Percentiles rank a stretch among this genome's conserved stretches.
Evolutionary conservation across 2,329 filamentous ascomycete species (phyloP).

Genomic region (Botrytis fragariae): DNA sequence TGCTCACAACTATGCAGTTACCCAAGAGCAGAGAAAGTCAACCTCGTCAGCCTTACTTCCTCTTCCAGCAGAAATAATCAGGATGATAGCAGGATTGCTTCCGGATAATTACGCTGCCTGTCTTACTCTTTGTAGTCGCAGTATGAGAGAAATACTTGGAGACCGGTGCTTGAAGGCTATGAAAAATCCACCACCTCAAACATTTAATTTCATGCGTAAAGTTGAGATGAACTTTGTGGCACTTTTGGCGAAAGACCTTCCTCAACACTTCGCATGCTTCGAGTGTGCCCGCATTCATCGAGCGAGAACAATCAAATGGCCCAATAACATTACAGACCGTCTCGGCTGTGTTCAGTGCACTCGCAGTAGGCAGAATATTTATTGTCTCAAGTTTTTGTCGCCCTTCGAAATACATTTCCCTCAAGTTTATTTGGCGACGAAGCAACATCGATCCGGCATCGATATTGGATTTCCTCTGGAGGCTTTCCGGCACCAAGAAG

Average conservation of each 20-base stretch:
- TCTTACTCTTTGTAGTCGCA: slow-evolving; percentile 1
- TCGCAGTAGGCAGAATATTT: background rate
- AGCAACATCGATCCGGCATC: background rate
- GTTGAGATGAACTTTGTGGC: background rate
- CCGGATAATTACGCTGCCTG: background rate
- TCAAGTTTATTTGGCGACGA: slow-evolving; percentile 7
- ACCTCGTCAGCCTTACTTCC: background rate
- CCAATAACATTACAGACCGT: background rate
- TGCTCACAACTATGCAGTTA: background rate
- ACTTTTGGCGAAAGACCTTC: slow-evolving; percentile 17
- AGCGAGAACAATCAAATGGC: background rate
- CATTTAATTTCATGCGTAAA: background rate
- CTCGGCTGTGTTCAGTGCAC: background rate
- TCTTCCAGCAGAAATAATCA: slow-evolving; percentile 19
- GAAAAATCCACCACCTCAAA: background rate
- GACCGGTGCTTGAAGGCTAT: background rate
- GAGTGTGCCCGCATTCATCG: background rate
- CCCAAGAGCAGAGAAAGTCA: background rate
- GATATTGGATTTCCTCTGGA: slow-evolving; percentile 9
- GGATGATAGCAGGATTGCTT: slow-evolving; percentile 18
- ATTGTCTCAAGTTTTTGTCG: background rate
- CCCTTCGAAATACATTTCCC: background rate
- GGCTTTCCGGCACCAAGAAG: background rate
- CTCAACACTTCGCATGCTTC: slow-evolving; percentile 13
- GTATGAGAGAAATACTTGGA: background rate